phyloP scores from a whole-genome alignment of 2,329 filamentous ascomycete species.

The Davidsoniella neocaledoniae region DNA sequence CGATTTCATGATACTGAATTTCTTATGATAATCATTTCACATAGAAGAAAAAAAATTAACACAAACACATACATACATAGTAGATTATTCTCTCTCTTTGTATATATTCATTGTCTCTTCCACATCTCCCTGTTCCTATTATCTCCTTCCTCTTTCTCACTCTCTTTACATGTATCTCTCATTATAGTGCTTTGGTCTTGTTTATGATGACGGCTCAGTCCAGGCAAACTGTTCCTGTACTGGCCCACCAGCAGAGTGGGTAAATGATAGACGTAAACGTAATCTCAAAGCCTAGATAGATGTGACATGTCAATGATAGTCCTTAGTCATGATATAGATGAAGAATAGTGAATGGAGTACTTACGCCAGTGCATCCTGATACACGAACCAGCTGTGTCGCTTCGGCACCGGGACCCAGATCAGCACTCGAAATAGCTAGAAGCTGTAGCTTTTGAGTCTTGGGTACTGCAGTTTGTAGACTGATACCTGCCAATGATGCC shows the following conservation, averaged over 20 bases:
- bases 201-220: constrained; percentile 51
- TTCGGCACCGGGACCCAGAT: constrained; percentile 60
- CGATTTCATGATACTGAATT: no score
- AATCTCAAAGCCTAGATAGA: constrained; percentile 56
- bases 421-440: constrained; percentile 69
- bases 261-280: constrained; percentile 69
- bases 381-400: constrained; percentile 87
- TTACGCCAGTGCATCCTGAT: constrained; percentile 70
- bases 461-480: constrained; percentile 84
- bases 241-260: constrained; percentile 49
- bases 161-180: no score
- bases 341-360: constrained; percentile 24
- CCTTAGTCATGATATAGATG: neutral
- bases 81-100: no score
- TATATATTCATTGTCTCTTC: no score
- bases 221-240: constrained; percentile 92
- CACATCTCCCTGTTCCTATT: no score
- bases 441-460: constrained; percentile 92
- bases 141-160: no score
- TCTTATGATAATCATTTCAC: no score
- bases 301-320: constrained; percentile 13
- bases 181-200: neutral
- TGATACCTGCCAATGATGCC: constrained; percentile 52
- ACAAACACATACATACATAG: no score
- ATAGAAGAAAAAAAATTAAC: no score